Evolutionary conservation across 2,329 filamentous ascomycete species (phyloP), one percentile per base, ranked within the genome.

Genomic region (Cladosporium colombiae): DNA sequence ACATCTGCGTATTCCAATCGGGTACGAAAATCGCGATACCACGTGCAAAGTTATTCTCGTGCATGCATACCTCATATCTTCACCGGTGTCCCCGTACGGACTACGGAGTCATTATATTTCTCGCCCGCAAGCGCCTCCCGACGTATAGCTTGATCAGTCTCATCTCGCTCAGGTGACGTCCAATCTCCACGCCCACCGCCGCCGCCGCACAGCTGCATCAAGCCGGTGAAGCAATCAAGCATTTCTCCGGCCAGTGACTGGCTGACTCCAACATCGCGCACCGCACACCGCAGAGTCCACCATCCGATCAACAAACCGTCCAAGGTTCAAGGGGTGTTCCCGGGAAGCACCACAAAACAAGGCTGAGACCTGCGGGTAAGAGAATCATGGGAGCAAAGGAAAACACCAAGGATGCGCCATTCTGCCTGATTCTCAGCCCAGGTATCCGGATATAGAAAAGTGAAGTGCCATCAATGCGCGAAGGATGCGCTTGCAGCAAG

Each of bases 401-500:
- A 27, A 23, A 8, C 21, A 7, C 37, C 18, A 11, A 46, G 40
- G 55, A 40, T 25, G 31, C 25, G 29, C 29, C 52, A n/a, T 11
- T 53, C 8, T 5, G 16, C 16, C 13, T 37, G 53, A 58, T 58
- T 35, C 29, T 18, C 35, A 58, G 31, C 29, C 56, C 23, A 46
- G 6, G 13, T 29, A n/a, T 44, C 56, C 33, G 7, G 23, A 44
- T 40, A 44, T 58, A 58, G 56, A 35, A 58, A 21, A 40, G 4
- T 52, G 7, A 6, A n/a, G 21, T 5, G n/a, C 10, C 50, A 29
- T 53, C 50, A 29, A n/a, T 29, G 25, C 27, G 16, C 52, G 52
- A 55, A 55, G 52, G 52, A 55, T 55, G 52, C 55, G 55, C 55
- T 57, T 57, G 53, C 29, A 23, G 13, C 31, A 18, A 31, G 33